These are phyloP conservation scores for Pyrenophora teres DNA, from an alignment of 2,329 filamentous ascomycete species.

Conservation along the genomic window DNA sequence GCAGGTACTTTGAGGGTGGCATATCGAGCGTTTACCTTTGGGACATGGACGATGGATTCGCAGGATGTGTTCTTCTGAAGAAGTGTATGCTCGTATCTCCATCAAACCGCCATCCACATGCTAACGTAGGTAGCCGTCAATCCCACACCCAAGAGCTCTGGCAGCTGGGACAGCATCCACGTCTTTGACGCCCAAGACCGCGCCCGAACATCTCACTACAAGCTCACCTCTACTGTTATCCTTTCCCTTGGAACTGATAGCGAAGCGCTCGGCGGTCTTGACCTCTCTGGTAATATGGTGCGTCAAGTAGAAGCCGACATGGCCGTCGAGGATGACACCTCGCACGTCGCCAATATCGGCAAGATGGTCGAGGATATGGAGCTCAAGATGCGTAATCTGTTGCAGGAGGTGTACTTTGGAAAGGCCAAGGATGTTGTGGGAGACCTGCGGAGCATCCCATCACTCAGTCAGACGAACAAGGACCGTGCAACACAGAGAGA, in stretches of 20 bases:
- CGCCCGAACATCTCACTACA: constrained; percentile 91
- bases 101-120: neutral
- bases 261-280: constrained; percentile 77
- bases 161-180: constrained; percentile 97
- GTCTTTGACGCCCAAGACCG: constrained; percentile 96
- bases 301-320: constrained; percentile 92
- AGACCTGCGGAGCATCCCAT: constrained; percentile 84
- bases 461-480: constrained; percentile 80
- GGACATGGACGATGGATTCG: constrained; percentile 97
- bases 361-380: constrained; percentile 97
- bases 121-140: constrained; percentile 62
- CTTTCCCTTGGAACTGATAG: constrained; percentile 76
- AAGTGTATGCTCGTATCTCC: constrained; percentile 66
- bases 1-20: constrained; percentile 87
- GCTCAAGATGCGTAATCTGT: constrained; percentile 95
- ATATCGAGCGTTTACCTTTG: constrained; percentile 97
- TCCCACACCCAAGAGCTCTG: constrained; percentile 68
- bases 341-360: constrained; percentile 95
- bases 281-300: constrained; percentile 97
- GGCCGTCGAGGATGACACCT: constrained; percentile 84
- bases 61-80: constrained; percentile 92
- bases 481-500: constrained; percentile 87
- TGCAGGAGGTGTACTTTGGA: constrained; percentile 99
- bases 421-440: constrained; percentile 99
- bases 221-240: constrained; percentile 96